phyloP scores from a whole-genome alignment of 306 rosid species.

The Malus orientalis region DNA sequence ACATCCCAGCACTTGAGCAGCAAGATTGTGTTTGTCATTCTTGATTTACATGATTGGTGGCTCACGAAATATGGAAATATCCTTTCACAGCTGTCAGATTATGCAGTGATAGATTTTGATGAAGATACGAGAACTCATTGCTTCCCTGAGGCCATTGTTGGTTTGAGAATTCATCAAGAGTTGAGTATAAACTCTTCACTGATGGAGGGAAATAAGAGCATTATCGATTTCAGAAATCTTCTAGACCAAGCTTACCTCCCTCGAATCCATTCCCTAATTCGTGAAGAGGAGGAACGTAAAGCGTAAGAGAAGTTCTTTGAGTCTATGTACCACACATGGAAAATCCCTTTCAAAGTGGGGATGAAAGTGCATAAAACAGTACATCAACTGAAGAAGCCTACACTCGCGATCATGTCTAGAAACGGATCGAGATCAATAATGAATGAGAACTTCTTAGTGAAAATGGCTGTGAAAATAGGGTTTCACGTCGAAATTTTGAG shows the following conservation, averaged over 20 bases:
- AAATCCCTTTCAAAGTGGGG: constrained; percentile 8
- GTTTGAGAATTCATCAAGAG: constrained; percentile 76
- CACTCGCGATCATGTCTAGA: constrained; percentile 54
- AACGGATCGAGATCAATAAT: constrained; percentile 61
- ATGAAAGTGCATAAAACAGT: neutral
- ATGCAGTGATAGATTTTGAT: constrained; percentile 44
- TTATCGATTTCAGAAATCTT: constrained; percentile 54
- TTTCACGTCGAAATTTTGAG: neutral
- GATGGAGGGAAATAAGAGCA: constrained; percentile 52
- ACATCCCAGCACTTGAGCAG: constrained; percentile 44
- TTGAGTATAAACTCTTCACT: constrained; percentile 47
- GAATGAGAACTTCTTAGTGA: constrained; percentile 33
- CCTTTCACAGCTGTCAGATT: constrained; percentile 59
- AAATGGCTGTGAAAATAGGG: constrained; percentile 5
- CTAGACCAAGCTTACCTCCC: constrained; percentile 61
- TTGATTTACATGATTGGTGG: constrained; percentile 90
- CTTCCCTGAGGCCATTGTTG: constrained; percentile 72
- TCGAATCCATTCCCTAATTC: constrained; percentile 39
- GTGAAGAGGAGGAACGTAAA: constrained; percentile 29
- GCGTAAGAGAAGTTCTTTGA: constrained; percentile 12
- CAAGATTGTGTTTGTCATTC: constrained; percentile 77
- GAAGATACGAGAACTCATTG: constrained; percentile 62
- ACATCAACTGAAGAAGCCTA: constrained; percentile 28
- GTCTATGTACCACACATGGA: neutral
- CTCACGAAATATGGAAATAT: constrained; percentile 61